phyloP scores from a whole-genome alignment of 352 stramenopile genomes.

The Halophytophthora batemanensis region DNA sequence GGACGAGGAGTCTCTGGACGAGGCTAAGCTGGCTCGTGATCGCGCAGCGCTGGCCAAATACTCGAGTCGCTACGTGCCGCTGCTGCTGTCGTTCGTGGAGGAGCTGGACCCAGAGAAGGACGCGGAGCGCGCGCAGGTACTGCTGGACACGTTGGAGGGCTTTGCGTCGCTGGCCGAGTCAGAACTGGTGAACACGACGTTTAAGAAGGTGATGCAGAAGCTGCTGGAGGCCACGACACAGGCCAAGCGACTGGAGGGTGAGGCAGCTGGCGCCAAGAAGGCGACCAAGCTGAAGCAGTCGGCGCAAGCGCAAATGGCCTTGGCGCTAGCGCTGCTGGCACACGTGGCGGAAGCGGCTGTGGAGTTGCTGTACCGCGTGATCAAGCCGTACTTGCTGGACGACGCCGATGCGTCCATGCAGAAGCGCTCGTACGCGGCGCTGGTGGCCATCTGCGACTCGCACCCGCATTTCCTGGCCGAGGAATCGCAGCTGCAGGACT shows the following conservation, averaged over 20 bases:
- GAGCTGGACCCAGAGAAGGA: conserved; percentile 79
- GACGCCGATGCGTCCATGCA: conserved; percentile 85
- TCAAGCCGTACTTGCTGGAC: conserved; percentile 86
- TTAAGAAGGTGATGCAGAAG: conserved; percentile 90
- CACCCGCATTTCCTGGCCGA: conserved; percentile 76
- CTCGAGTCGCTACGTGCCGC: conserved; percentile 75
- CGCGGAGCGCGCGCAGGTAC: conserved; percentile 57
- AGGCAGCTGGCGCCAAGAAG: conserved; percentile 40
- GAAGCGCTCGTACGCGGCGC: conserved; percentile 84
- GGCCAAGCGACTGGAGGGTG: conserved; percentile 57
- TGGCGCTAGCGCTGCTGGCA: conserved; percentile 71
- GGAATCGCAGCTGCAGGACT: conserved; percentile 86
- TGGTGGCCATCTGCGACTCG: conserved; percentile 85
- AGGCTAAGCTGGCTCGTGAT: conserved; percentile 72
- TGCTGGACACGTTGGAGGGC: conserved; percentile 78
- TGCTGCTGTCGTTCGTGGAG: conserved; percentile 83
- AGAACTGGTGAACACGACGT: conserved; percentile 61
- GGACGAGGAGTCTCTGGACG: conserved; percentile 62
- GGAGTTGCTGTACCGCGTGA: conserved; percentile 81
- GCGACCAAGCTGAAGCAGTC: conserved; percentile 53
- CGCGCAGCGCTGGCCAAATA: conserved; percentile 77
- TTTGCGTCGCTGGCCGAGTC: conserved; percentile 77
- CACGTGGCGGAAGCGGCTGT: conserved; percentile 81
- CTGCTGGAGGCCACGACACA: conserved; percentile 82
- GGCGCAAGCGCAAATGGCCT: conserved; percentile 72